Conservation (phyloP, 495 filamentous ascomycete genomes). For the Neurospora discreta region DNA sequence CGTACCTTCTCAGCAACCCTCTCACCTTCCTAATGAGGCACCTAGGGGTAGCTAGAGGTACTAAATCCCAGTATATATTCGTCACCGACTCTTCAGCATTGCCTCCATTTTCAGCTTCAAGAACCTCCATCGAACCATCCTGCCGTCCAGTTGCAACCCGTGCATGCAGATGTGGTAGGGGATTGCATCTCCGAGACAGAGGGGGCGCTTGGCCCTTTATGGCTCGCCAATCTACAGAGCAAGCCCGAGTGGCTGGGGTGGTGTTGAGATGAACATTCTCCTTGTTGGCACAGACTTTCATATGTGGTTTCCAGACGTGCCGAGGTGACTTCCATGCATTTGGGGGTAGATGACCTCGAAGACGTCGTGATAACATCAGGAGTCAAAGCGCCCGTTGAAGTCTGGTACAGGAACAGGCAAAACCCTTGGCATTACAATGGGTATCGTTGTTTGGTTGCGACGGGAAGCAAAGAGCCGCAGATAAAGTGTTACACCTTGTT, state of each 20-base stretch:
- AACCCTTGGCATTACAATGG: background rate
- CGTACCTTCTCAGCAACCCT: background rate
- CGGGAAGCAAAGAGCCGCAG: background rate
- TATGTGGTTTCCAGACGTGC: background rate
- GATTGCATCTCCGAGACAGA: background rate
- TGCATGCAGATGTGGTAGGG: background rate
- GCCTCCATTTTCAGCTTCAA: background rate
- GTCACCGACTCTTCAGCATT: background rate
- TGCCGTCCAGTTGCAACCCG: background rate
- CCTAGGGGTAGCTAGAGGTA: background rate
- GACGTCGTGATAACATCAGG: background rate
- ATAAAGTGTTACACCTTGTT: background rate
- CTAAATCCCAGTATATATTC: background rate
- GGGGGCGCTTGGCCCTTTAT: background rate
- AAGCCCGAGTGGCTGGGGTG: background rate
- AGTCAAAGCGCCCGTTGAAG: background rate
- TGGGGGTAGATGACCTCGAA: background rate
- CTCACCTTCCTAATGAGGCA: background rate
- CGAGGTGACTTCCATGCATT: background rate
- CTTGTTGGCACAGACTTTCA: background rate
- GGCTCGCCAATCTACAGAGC: background rate
- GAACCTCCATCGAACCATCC: background rate
- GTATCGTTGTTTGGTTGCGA: background rate
- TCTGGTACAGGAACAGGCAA: background rate
- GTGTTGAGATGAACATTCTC: background rate